Evolutionary conservation across 192 early-diverging fungal genomes (phyloP), one percentile per base, ranked within the genome.

Genomic region (Umbelopsis isabellina): DNA sequence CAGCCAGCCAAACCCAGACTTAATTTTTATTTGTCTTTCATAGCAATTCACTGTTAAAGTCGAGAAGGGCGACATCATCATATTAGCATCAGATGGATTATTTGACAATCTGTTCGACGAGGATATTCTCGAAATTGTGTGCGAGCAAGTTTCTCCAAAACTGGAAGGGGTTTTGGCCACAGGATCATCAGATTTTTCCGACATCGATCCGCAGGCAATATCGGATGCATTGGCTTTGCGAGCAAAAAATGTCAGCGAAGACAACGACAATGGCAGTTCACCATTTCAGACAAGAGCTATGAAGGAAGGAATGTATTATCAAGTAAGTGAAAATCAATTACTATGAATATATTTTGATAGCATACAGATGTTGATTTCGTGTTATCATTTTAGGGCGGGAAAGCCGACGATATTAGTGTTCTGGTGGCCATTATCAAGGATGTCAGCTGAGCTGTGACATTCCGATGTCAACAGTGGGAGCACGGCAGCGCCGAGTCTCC

Each of bases 71-170:
- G 98, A 99, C 77, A 89, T 99, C 55, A 90, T 99, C 15, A 86
- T 99, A n/a, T 74, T 99, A 58, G 98, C 91, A 33, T 90, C 91
- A 2, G 98, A 99, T 79, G 96, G 97, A 6, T 83, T 99, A 53
- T 97, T 97, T 83, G 97, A 99, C 85, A 99, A 99, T 74, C 80
- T 99, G 37, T 97, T 97, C 84, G 97, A 99, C 74, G 93, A 96
- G 55, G 97, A 99, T 70, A 96, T 99, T 77, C 78, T 99, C 47
- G 97, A 97, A 10, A 90, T 94, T 65, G 88, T 97, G 55, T 78
- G 75, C 72, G 72, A 73, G 53, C 78, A 78, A 55, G 41, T 82
- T 41, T 55, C 44, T 23, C 49, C 67, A 7, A 50, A 68, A 46
- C 46, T 77, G 73, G 25, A 77, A 69, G 27, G 76, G 37, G 55